Conservation (phyloP, 371 early-diverging fungal species). For the Mortierella sp. region DNA sequence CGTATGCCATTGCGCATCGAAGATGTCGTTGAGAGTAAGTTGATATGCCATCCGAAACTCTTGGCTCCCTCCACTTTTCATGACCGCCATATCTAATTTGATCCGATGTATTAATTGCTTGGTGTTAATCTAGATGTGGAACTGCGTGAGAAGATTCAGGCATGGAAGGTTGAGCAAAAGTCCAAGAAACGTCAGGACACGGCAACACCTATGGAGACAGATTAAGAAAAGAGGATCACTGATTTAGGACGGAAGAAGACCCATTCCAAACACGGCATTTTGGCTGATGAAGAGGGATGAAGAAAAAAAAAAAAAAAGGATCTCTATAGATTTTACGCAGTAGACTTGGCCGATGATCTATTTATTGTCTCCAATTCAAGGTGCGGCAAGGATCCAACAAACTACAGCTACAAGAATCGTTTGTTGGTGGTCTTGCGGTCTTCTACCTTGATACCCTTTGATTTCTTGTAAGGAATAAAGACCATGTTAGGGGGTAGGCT, state of each 20-base stretch:
- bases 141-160: conserved; percentile 40
- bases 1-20: conserved; percentile 85
- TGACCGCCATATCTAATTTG: not conserved
- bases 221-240: not conserved
- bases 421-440: conserved; percentile 49
- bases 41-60: too few species aligned
- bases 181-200: conserved; percentile 17
- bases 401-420: conserved; percentile 32
- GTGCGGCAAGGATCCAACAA: too few species aligned
- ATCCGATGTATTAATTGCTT: not conserved
- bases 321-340: too few species aligned
- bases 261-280: too few species aligned
- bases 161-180: conserved; percentile 38
- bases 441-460: conserved; percentile 36
- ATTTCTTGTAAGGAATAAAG: conserved; percentile 46
- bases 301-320: conserved; percentile 1
- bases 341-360: too few species aligned
- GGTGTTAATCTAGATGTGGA: conserved; percentile 22
- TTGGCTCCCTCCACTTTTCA: not conserved
- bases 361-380: too few species aligned
- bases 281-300: too few species aligned
- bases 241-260: not conserved
- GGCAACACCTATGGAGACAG: conserved; percentile 19
- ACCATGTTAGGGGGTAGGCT: conserved; percentile 40
- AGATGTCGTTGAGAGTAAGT: conserved; percentile 78